Base-by-base conservation (phyloP, 768 basidiomycete genomes). In the Lactarius akahatsu region DNA sequence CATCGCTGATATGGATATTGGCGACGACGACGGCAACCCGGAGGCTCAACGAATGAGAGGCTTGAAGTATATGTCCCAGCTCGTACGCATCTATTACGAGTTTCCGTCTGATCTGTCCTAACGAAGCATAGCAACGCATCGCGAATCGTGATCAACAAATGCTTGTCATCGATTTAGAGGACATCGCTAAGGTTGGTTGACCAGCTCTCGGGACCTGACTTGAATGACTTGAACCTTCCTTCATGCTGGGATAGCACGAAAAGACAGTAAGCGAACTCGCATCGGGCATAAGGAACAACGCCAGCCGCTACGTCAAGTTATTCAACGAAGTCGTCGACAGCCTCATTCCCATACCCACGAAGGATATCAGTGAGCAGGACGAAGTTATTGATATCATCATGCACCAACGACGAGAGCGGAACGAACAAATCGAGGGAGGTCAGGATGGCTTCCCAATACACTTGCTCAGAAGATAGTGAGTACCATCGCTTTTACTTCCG, bases 321-420 rank as follows among this genome's bases (percentile, higher is more conserved):
- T 98, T 98, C 80, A 86, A 88, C 71, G 90, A 94, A 73, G 94
- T 91, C 56, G 85, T 98, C 62, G 97, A 50, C 36, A 85, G 86
- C 68, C 82, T 96, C 62, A 87, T 98, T 83, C 96, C 95, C 18
- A 80, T 81, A 43, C 92, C 95, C 15, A 95, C 91, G 10, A 90
- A 88, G 74, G 95, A 97, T 71, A 91, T 98, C 67, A 89, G 87
- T 64, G 88, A 93, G 69, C 86, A 94, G 47, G 91, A 94, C 68
- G 97, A 99, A 76, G 96, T 98, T 58, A 91, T 98, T 47, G 97
- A 99, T 76, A 88, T 98, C 5, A 97, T 99, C 65, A 83, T 98
- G 69, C 94, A 95, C 75, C 97, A 98, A 73, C 83, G 97, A 62
- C 82, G 89, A 62, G 92, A 97, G 75, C 84, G 93, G 65, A 98